Evolutionary conservation across 768 basidiomycete genomes (phyloP).

Genomic region (Melanogaster broomeanus): DNA sequence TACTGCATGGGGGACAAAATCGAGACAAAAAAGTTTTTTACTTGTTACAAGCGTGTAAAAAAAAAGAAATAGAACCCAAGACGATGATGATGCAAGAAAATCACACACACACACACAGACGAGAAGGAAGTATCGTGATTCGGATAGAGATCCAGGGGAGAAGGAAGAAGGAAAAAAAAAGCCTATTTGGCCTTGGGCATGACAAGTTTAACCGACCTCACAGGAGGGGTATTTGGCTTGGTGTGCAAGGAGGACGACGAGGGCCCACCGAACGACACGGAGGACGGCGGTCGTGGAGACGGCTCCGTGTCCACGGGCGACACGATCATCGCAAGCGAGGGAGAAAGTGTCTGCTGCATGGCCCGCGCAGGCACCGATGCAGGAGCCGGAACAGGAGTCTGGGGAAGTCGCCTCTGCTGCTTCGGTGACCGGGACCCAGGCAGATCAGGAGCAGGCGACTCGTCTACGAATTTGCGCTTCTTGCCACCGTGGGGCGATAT

Average conservation of each 20-base stretch:
- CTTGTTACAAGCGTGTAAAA: no score
- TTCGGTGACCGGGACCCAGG: constrained; percentile 31
- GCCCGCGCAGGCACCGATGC: constrained; percentile 27
- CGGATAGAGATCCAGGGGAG: no score
- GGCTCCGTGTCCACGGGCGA: constrained; percentile 35
- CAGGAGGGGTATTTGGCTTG: constrained; percentile 28
- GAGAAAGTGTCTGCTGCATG: constrained; percentile 36
- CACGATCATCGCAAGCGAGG: constrained; percentile 37
- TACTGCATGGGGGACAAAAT: no score
- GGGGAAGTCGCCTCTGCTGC: constrained; percentile 34
- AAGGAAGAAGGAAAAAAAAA: neutral
- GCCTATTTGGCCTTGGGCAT: constrained; percentile 31
- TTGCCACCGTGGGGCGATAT: constrained; percentile 33
- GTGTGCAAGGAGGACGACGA: constrained; percentile 16
- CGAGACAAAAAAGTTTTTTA: no score
- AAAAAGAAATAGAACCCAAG: no score
- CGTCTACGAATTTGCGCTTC: constrained; percentile 37
- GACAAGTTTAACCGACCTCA: constrained; percentile 32
- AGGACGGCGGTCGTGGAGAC: constrained; percentile 32
- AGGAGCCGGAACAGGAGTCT: constrained; percentile 32
- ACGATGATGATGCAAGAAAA: no score
- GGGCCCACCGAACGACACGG: constrained; percentile 19
- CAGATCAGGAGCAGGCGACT: constrained; percentile 22
- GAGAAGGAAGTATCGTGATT: no score
- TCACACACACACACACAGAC: no score